phyloP scores from a whole-genome alignment of 805 yeast genomes.

The Candida insectalens region DNA sequence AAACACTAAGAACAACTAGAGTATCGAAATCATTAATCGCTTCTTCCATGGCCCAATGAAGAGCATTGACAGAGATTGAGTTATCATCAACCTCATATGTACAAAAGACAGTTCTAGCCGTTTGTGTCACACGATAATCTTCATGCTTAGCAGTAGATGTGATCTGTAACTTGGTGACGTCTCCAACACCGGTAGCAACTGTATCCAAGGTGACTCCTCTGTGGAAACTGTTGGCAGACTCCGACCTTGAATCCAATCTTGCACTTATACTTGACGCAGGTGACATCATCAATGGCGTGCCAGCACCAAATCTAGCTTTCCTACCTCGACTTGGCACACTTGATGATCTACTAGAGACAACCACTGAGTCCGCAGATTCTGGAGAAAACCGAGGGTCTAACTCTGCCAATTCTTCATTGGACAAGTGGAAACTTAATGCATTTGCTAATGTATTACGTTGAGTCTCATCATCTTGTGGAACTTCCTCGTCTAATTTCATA shows the following conservation, averaged over 20 bases:
- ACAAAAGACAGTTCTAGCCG: conserved; percentile 32
- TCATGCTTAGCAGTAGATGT: conserved; percentile 30
- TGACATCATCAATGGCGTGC: background rate
- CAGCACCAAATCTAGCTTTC: background rate
- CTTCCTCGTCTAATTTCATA: conserved; percentile 11
- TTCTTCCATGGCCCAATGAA: conserved; percentile 36
- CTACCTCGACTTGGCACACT: background rate
- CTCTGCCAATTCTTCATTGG: conserved; percentile 10
- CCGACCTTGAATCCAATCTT: too few relatives aligned
- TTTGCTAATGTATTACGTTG: conserved; percentile 20
- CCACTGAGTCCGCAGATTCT: background rate
- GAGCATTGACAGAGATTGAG: conserved; percentile 29
- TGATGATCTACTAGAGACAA: background rate
- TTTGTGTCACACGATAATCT: conserved; percentile 21
- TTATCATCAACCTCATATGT: conserved; percentile 28
- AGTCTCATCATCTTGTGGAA: conserved; percentile 18
- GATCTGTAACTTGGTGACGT: conserved; percentile 21
- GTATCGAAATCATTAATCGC: conserved; percentile 36
- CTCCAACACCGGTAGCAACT: conserved; percentile 24
- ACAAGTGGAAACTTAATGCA: conserved; percentile 18
- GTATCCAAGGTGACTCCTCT: conserved; percentile 34
- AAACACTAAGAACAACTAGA: conserved; percentile 32
- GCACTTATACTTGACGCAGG: conserved; percentile 1
- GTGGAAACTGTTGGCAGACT: conserved; percentile 9
- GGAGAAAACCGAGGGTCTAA: conserved; percentile 10